Evolutionary conservation across 805 yeast species (phyloP).

Genomic region (Lipomyces sp.): DNA sequence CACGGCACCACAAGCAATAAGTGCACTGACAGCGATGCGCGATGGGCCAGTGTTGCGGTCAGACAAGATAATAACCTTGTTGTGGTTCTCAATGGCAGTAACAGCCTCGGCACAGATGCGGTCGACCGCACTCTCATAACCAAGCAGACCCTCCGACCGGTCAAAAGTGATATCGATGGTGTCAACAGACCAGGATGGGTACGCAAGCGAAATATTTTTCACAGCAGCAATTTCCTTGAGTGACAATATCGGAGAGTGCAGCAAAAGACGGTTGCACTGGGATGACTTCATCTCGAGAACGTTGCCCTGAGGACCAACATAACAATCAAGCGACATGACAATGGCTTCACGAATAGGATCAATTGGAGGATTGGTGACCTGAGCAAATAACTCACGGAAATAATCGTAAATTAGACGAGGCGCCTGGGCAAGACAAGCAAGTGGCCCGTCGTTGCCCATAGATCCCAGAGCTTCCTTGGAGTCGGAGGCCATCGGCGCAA

Average conservation of each 20-base stretch:
- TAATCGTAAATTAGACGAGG: constrained; percentile 90
- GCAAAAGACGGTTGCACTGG: constrained; percentile 86
- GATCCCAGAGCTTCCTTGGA: constrained; percentile 97
- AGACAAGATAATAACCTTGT: constrained; percentile 74
- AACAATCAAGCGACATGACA: constrained; percentile 97
- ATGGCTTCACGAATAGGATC: constrained; percentile 97
- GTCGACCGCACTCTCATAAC: constrained; percentile 83
- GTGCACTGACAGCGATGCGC: constrained; percentile 80
- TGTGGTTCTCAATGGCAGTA: constrained; percentile 74
- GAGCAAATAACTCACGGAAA: constrained; percentile 95
- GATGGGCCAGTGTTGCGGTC: constrained; percentile 67
- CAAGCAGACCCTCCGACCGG: constrained; percentile 79
- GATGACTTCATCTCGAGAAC: constrained; percentile 87
- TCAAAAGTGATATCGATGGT: constrained; percentile 87
- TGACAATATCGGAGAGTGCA: constrained; percentile 81
- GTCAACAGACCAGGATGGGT: constrained; percentile 85
- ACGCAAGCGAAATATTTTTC: constrained; percentile 68
- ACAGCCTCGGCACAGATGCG: constrained; percentile 86
- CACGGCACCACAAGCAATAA: constrained; percentile 94
- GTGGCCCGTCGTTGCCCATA: constrained; percentile 97
- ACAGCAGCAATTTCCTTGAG: constrained; percentile 76
- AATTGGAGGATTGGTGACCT: constrained; percentile 98
- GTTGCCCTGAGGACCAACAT: constrained; percentile 98
- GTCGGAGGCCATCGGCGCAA: constrained; percentile 90
- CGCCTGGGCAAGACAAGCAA: constrained; percentile 92